Evolutionary conservation across 129 eudicot genomes (phyloP).

Genomic region (Arctium minus): DNA sequence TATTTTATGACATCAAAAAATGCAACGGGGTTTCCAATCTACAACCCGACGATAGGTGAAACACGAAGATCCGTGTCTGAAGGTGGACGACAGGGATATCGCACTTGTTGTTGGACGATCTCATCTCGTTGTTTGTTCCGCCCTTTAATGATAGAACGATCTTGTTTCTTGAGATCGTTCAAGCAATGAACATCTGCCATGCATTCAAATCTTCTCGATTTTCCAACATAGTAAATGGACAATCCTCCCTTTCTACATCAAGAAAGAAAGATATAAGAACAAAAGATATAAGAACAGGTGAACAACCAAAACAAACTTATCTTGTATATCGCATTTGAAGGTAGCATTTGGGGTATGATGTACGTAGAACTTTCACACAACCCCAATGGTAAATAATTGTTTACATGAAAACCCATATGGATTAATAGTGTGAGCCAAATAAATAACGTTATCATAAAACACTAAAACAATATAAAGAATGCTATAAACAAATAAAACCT

Average conservation of each 20-base stretch:
- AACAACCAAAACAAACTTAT: neutral
- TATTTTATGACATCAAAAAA: neutral
- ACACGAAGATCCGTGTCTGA: slow-evolving; percentile 1
- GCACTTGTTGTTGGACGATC: neutral
- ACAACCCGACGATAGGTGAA: slow-evolving; percentile 14
- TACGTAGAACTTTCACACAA: no score
- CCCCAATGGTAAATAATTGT: no score
- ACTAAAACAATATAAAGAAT: neutral
- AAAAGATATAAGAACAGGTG: no score
- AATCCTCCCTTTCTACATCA: slow-evolving; percentile 26
- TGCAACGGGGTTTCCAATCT: neutral
- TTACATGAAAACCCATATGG: no score
- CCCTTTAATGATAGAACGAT: slow-evolving; percentile 1
- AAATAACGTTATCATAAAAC: no score
- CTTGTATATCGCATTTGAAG: no score
- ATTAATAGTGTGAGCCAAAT: no score
- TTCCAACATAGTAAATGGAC: slow-evolving; percentile 28
- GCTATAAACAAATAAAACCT: neutral
- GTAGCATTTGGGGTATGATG: no score
- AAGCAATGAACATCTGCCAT: slow-evolving; percentile 29
- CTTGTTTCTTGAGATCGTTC: slow-evolving; percentile 37
- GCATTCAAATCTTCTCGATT: slow-evolving; percentile 22
- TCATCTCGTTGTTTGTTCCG: slow-evolving; percentile 8
- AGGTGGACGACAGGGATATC: neutral
- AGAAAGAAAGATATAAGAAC: neutral